These are phyloP conservation scores for Eucalyptus pumila DNA, from an alignment of 345 rosid species.

Conservation along the genomic window DNA sequence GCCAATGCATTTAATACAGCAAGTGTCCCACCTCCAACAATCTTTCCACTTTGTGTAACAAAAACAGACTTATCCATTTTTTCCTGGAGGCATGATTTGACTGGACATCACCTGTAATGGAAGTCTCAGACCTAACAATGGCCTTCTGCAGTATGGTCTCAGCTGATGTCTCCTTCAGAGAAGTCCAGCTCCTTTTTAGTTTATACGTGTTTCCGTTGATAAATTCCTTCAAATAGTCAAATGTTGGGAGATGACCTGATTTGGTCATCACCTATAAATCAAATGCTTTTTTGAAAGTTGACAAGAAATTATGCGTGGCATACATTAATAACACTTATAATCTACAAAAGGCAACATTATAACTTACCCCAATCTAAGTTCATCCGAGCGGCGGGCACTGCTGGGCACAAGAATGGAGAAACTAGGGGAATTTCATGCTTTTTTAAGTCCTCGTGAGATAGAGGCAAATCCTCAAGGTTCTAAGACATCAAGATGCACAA, in stretches of 20 bases:
- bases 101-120: background rate
- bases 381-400: conserved; percentile 13
- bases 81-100: conserved; percentile 6
- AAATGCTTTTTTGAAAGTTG: background rate
- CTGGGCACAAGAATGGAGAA: conserved; percentile 20
- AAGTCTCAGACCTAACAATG: conserved; percentile 9
- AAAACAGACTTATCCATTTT: conserved; percentile 46
- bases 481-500: conserved; percentile 2
- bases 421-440: conserved; percentile 28
- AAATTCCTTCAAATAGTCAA: conserved; percentile 49
- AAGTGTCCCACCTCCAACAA: conserved; percentile 69
- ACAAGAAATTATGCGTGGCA: background rate
- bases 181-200: conserved; percentile 28
- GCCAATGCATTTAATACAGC: conserved; percentile 50
- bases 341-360: background rate
- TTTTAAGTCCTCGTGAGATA: conserved; percentile 45
- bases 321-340: background rate
- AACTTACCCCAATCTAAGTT: conserved; percentile 72
- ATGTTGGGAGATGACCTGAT: conserved; percentile 69
- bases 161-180: conserved; percentile 30
- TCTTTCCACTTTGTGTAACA: conserved; percentile 30
- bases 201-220: conserved; percentile 21
- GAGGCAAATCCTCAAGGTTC: conserved; percentile 47
- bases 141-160: conserved; percentile 32
- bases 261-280: background rate